phyloP scores from a whole-genome alignment of 768 basidiomycete genomes.

The Suillus lakei region DNA sequence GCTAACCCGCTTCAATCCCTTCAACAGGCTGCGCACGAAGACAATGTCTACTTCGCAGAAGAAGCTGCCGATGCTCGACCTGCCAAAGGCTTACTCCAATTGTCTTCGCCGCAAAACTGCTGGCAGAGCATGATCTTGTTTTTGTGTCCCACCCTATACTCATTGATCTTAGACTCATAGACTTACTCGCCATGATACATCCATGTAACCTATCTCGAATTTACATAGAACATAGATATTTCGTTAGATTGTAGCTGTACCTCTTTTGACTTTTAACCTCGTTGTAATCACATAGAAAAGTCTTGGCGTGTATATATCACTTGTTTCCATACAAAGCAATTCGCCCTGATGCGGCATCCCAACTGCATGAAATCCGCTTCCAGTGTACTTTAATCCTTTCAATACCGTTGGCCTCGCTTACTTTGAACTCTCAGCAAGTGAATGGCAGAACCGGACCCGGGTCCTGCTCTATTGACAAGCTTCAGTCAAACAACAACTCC shows the following conservation, averaged over 20 bases:
- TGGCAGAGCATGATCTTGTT: conserved; percentile 13
- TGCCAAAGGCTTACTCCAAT: conserved; percentile 14
- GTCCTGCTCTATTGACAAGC: conserved; percentile 21
- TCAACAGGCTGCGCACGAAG: conserved; percentile 7
- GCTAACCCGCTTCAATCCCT: conserved; percentile 19
- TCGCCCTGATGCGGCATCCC: neutral
- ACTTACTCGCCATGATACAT: neutral
- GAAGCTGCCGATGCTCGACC: neutral
- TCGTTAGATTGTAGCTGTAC: neutral
- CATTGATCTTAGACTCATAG: neutral
- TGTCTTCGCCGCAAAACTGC: conserved; percentile 14
- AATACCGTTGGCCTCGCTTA: neutral
- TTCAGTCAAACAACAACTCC: conserved; percentile 23
- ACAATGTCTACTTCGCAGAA: conserved; percentile 1
- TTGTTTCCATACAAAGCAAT: conserved; percentile 1
- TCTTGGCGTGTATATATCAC: conserved; percentile 1
- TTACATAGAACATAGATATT: neutral
- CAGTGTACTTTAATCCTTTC: conserved; percentile 5
- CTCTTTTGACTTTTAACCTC: neutral
- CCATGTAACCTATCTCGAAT: neutral
- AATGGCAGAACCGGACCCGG: conserved; percentile 40
- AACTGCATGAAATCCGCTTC: neutral
- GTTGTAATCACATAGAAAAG: conserved; percentile 11
- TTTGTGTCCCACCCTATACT: neutral
- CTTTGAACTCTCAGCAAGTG: neutral